Conservation (phyloP, 306 rosid species). For the Dalbergia oliveri region DNA sequence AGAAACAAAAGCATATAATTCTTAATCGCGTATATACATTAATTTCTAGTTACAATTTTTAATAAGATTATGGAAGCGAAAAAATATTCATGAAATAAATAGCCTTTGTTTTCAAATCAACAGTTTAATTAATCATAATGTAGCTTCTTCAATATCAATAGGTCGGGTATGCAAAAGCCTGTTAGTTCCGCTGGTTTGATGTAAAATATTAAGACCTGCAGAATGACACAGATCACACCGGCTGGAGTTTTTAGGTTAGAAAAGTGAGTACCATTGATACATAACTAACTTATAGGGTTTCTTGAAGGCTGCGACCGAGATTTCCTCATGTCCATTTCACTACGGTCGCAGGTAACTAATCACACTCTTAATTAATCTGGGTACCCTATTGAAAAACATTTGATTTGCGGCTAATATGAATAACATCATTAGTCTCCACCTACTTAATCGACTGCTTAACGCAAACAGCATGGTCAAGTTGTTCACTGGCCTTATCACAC, state of each 20-base stretch:
- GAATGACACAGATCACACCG: constrained; percentile 24
- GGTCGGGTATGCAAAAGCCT: too few species aligned
- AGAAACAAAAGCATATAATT: too few species aligned
- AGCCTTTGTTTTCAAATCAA: too few species aligned
- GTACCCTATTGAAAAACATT: neutral
- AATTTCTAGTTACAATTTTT: too few species aligned
- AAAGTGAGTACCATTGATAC: neutral
- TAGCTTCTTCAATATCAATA: too few species aligned
- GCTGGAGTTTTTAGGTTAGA: neutral
- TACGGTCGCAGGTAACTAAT: constrained; percentile 4
- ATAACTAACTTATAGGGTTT: constrained; percentile 11
- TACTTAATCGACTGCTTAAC: neutral
- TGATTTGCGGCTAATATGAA: neutral
- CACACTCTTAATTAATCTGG: constrained; percentile 20
- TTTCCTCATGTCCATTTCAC: neutral
- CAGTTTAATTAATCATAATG: too few species aligned
- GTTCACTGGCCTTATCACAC: neutral
- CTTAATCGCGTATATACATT: too few species aligned
- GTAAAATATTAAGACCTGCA: neutral
- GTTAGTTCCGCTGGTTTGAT: neutral
- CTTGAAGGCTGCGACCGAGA: constrained; percentile 7
- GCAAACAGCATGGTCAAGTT: neutral
- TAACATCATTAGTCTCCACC: neutral
- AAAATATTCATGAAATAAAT: too few species aligned
- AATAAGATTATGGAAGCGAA: too few species aligned